These are phyloP conservation scores for Helotiales sp. DNA, from an alignment of 2,329 filamentous ascomycete genomes.

Conservation along the genomic window DNA sequence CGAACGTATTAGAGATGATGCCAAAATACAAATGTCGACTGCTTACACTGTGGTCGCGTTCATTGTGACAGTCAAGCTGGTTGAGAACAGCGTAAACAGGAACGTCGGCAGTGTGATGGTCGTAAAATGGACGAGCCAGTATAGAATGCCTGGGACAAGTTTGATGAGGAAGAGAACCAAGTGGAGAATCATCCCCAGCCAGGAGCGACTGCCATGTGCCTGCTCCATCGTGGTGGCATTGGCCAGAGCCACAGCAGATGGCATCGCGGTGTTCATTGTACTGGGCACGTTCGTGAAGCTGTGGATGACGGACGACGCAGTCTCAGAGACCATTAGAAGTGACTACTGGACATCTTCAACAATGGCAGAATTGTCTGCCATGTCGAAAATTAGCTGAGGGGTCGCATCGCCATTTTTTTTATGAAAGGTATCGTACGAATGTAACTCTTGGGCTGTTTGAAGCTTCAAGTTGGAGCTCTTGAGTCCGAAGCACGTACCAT, in stretches of 20 bases:
- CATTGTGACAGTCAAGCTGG: constrained; percentile 95
- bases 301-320: constrained; percentile 22
- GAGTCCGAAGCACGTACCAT: neutral
- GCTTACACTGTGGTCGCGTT: constrained; percentile 91
- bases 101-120: constrained; percentile 89
- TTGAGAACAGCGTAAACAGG: constrained; percentile 86
- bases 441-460: neutral
- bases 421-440: neutral
- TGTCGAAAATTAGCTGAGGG: constrained; percentile 15
- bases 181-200: constrained; percentile 58
- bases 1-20: constrained; percentile 2
- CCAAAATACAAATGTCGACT: constrained; percentile 20
- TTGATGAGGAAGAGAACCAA: constrained; percentile 56
- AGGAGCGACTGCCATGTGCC: constrained; percentile 46
- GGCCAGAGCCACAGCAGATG: constrained; percentile 20
- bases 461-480: neutral
- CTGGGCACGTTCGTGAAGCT: constrained; percentile 23
- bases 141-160: constrained; percentile 58
- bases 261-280: constrained; percentile 24
- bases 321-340: constrained; percentile 17
- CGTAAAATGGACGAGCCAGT: constrained; percentile 80
- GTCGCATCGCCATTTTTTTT: constrained; percentile 15
- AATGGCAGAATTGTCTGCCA: constrained; percentile 17
- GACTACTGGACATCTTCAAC: constrained; percentile 10
- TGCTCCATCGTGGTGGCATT: constrained; percentile 24